phyloP scores from a whole-genome alignment of 441 rosid genomes.

The Populus hybrid region DNA sequence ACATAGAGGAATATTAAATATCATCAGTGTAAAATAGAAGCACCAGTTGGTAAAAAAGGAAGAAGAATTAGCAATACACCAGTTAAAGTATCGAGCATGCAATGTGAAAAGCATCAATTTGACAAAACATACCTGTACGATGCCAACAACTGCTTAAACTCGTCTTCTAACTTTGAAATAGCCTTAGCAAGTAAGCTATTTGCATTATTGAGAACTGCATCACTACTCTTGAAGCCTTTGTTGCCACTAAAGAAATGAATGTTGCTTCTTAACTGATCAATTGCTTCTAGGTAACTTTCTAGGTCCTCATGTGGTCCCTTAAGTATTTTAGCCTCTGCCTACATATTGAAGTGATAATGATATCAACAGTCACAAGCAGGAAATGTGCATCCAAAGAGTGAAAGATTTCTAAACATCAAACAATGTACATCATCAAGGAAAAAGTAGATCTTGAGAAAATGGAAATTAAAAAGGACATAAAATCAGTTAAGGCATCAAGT shows the following conservation, averaged over 20 bases:
- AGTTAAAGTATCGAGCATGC: neutral
- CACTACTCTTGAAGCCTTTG: slow-evolving; percentile 68
- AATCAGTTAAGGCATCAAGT: neutral
- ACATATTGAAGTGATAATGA: slow-evolving; percentile 27
- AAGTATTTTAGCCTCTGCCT: slow-evolving; percentile 93
- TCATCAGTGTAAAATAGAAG: neutral
- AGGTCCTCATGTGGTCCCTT: slow-evolving; percentile 92
- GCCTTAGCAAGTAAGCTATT: slow-evolving; percentile 30
- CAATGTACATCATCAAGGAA: neutral
- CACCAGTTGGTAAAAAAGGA: neutral
- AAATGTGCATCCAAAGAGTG: slow-evolving; percentile 4
- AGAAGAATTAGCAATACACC: neutral
- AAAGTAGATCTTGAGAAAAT: neutral
- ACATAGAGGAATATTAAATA: neutral
- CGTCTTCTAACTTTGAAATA: slow-evolving; percentile 76
- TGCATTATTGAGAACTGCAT: slow-evolving; percentile 64
- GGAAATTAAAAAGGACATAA: neutral
- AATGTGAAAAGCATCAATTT: slow-evolving; percentile 4
- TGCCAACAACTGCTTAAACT: slow-evolving; percentile 75
- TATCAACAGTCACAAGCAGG: slow-evolving; percentile 8
- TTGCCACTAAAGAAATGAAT: slow-evolving; percentile 64
- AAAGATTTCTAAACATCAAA: neutral
- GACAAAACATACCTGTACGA: slow-evolving; percentile 67
- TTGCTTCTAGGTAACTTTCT: slow-evolving; percentile 86
- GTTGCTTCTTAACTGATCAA: slow-evolving; percentile 74